Percentiles rank a stretch among this genome's conserved stretches.
phyloP scores from a whole-genome alignment of 1,284 basidiomycete species.

The Sporisorium exsertum region DNA sequence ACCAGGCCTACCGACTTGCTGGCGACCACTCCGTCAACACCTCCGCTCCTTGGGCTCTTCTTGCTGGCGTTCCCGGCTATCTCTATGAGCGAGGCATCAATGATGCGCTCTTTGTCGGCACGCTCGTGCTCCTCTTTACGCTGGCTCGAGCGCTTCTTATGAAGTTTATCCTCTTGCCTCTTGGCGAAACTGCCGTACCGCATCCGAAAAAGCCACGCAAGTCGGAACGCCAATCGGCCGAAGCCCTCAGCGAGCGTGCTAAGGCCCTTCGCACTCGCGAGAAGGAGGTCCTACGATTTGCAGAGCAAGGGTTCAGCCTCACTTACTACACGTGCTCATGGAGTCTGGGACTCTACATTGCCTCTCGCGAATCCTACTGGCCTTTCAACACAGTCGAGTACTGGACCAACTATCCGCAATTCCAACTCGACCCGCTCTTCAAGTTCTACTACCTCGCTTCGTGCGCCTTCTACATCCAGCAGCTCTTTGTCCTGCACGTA shows the following conservation, averaged over 20 bases:
- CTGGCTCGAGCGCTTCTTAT: constrained; percentile 56
- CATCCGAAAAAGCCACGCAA: constrained; percentile 31
- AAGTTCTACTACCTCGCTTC: constrained; percentile 77
- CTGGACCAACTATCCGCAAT: constrained; percentile 86
- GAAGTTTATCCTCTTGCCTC: constrained; percentile 54
- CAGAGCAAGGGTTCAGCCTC: constrained; percentile 92
- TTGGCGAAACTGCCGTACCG: constrained; percentile 44
- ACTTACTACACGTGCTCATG: constrained; percentile 84
- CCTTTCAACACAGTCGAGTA: constrained; percentile 78
- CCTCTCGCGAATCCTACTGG: constrained; percentile 78
- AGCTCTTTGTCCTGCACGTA: constrained; percentile 88
- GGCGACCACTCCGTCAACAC: constrained; percentile 8
- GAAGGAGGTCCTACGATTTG: constrained; percentile 84
- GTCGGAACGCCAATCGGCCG: constrained; percentile 9
- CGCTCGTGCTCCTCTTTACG: constrained; percentile 60
- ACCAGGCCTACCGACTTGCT: constrained; percentile 17
- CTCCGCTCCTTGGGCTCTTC: constrained; percentile 42
- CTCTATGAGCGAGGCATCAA: constrained; percentile 50
- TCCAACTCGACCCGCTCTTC: constrained; percentile 76
- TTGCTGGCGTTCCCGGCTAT: constrained; percentile 42
- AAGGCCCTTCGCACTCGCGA: constrained; percentile 70
- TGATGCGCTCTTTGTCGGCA: constrained; percentile 59
- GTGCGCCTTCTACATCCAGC: constrained; percentile 92
- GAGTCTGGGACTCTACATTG: constrained; percentile 83
- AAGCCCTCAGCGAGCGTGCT: constrained; percentile 22